These are phyloP conservation scores for Dactylellina leptospora DNA, from an alignment of 2,329 filamentous ascomycete species.

Conservation along the genomic window DNA sequence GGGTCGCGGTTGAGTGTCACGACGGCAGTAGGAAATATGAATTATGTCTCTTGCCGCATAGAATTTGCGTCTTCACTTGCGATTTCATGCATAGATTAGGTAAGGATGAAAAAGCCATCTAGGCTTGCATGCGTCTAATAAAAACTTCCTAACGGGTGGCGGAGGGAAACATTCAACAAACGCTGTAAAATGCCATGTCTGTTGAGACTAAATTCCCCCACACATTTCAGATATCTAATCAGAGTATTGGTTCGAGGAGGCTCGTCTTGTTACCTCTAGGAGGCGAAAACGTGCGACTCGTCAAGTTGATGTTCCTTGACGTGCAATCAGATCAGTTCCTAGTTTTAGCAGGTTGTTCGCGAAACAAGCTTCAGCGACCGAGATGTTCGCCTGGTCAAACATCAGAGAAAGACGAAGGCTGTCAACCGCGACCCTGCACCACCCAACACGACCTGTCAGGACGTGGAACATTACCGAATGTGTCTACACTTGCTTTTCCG, in stretches of 20 bases:
- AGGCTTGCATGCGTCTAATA: constrained; percentile 52
- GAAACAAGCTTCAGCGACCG: constrained; percentile 34
- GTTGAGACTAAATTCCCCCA: too few species aligned
- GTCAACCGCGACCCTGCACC: background rate
- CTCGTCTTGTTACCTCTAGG: background rate
- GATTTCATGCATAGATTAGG: constrained; percentile 39
- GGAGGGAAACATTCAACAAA: constrained; percentile 17
- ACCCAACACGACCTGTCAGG: constrained; percentile 12
- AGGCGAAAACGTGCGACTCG: constrained; percentile 9
- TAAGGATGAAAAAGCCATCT: constrained; percentile 34
- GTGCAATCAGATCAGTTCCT: constrained; percentile 39
- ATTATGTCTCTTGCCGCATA: constrained; percentile 12
- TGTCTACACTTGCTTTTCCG: background rate
- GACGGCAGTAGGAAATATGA: too few species aligned
- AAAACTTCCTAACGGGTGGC: constrained; percentile 44
- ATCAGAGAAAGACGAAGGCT: background rate
- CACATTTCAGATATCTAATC: constrained; percentile 19
- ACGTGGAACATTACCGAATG: constrained; percentile 12
- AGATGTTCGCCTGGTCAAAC: constrained; percentile 14
- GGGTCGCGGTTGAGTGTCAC: constrained; percentile 2
- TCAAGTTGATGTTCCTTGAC: background rate
- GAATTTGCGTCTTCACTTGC: background rate
- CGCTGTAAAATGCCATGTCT: background rate
- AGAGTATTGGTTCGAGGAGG: background rate
- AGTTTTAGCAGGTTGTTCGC: constrained; percentile 48